Base-by-base conservation (phyloP, 306 rosid genomes). In the Prunus armeniaca region DNA sequence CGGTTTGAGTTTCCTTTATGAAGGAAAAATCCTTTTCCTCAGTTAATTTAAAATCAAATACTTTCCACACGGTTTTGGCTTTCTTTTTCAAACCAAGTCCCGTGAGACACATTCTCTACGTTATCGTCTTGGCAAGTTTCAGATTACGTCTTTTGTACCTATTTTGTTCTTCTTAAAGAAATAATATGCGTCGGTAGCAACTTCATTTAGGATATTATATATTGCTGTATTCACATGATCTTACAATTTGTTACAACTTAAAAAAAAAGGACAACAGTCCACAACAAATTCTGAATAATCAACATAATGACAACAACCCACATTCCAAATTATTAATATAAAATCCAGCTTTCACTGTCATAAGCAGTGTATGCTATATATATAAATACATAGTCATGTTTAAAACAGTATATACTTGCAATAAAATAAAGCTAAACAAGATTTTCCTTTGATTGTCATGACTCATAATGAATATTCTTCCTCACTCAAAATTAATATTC, bases 101-200 rank as follows among this genome's bases (percentile, higher is more conserved):
- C 54, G 79, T 27, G 76, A 66, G 75, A 57, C 85, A 72, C 71
- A 82, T 72, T 17, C 67, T 70, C 56, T 54, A 70, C 30, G 58
- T 65, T 70, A 50, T 65, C 71, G 52, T 77, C 58, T 82, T 57
- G 28, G 66, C 78, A 71, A 66, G 76, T 82, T 76, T 72, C 79
- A 52, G 76, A 74, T 82, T 81, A 57, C 28, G 45, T 47, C 67
- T 82, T 77, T 28, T 28, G 14, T 30, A 45, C 65, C 75, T 32
- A 58, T 11, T 5, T 3, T 28, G 13, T 62, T 62, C 11, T 28
- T 7, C 8, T 14, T 25, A 62, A 58, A 62, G 28, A 28, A 12
- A 30, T 22, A 25, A 41, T 41, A 25, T 24, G 58, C 8, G 12
- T 5, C 25, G 30, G 28, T 52, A 54, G 19, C 15, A 38, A 9